These are phyloP conservation scores for Diplogelasinospora grovesii DNA, from an alignment of 495 filamentous ascomycete species.

Conservation along the genomic window DNA sequence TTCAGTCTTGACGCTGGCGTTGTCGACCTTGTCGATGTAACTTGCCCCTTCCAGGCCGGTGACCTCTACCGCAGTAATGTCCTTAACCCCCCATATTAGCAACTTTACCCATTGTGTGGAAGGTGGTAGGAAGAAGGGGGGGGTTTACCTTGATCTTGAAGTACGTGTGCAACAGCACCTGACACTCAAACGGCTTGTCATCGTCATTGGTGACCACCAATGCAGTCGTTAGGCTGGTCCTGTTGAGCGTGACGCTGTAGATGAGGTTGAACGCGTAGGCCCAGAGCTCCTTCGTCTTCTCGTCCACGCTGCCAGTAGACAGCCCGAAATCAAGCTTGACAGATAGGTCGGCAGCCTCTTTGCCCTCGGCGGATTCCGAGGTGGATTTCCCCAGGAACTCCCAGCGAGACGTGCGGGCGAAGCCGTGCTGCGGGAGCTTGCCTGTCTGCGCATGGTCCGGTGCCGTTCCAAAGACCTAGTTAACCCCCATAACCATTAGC, in stretches of 20 bases:
- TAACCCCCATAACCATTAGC: constrained; percentile 2
- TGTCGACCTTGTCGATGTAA: constrained; percentile 77
- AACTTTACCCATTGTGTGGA: constrained; percentile 3
- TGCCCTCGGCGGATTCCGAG: constrained; percentile 38
- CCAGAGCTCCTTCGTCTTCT: constrained; percentile 60
- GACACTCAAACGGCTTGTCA: constrained; percentile 74
- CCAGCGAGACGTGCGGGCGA: constrained; percentile 80
- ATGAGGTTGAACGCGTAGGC: constrained; percentile 81
- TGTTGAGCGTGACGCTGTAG: constrained; percentile 81
- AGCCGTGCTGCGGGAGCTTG: constrained; percentile 85
- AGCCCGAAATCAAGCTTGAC: constrained; percentile 96
- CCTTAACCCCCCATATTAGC: too few species aligned
- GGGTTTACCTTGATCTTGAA: constrained; percentile 64
- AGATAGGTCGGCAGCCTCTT: constrained; percentile 48
- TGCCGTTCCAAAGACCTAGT: constrained; percentile 85
- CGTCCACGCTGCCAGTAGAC: constrained; percentile 55
- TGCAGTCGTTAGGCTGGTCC: constrained; percentile 68
- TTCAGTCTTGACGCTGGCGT: constrained; percentile 51
- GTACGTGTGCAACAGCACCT: constrained; percentile 89
- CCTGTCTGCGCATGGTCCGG: constrained; percentile 64
- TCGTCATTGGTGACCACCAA: constrained; percentile 86
- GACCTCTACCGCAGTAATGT: constrained; percentile 64
- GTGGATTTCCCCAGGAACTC: constrained; percentile 68
- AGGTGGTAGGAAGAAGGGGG: not conserved
- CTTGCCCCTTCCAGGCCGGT: constrained; percentile 63